These are phyloP conservation scores for Adenanthera pavonina DNA, from an alignment of 306 rosid species.

Conservation along the genomic window DNA sequence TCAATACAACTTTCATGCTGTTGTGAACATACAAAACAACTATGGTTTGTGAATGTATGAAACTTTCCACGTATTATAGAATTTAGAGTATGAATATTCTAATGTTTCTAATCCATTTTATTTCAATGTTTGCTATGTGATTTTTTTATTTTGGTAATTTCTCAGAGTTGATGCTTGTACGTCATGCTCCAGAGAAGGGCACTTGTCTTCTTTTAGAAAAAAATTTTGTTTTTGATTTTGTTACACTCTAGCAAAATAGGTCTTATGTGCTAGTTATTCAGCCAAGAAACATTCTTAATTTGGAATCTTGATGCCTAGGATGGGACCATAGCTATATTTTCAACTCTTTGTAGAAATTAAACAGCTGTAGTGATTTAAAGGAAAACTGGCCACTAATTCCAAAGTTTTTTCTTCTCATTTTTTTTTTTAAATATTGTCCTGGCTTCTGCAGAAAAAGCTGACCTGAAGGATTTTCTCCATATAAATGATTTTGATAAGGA, in stretches of 20 bases:
- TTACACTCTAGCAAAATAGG: neutral
- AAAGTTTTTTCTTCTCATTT: constrained; percentile 13
- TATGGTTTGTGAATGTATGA: neutral
- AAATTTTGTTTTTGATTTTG: neutral
- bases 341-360: neutral
- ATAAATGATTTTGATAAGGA: constrained; percentile 78
- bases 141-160: neutral
- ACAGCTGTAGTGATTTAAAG: neutral
- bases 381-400: neutral
- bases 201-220: neutral
- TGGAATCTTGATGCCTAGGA: constrained; percentile 1
- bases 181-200: neutral
- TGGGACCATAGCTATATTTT: neutral
- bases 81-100: neutral
- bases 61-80: neutral
- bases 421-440: neutral
- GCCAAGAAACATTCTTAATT: neutral
- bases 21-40: neutral
- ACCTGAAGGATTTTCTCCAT: constrained; percentile 79
- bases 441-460: constrained; percentile 53
- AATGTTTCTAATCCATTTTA: neutral
- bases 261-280: neutral
- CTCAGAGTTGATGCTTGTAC: neutral
- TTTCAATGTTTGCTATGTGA: neutral
- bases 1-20: neutral